Base-by-base conservation (phyloP, 345 rosid species). In the Bretschneidera sinensis region DNA sequence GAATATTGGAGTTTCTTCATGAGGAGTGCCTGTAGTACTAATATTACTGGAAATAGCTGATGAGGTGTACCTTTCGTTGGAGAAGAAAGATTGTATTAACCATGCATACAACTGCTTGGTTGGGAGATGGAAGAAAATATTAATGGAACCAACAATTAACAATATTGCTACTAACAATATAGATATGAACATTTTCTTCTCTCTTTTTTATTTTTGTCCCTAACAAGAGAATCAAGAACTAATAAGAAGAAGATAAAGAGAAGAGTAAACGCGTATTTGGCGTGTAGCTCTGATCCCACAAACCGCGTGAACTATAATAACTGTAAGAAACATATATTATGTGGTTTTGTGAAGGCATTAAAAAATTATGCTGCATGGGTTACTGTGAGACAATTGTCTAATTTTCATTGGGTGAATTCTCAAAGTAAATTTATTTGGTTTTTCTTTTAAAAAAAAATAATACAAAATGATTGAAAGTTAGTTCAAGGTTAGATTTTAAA, bases 251-350 rank as follows among this genome's bases (percentile, higher is more conserved):
- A 33, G 51, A 55, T 2, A 48, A 24, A 48, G 51, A 18, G 34
- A 13, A 50, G 58, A 69, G 59, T 60, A 16, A 17, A 75, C 76
- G 82, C 78, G 68, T 35, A 11, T 80, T 72, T 24, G 64, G 58
- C 45, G 45, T 64, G 62, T 1, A 17, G 24, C 17, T 63, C 39
- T 16, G 69, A 63, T 55, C 85, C 85, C 81, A 77, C 81, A 80
- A 80, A 80, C 75, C 85, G 85, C 85, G 85, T 80, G 59, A 67
- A 66, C 24, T 25, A 51, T 51, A 25, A 31, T 48, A 50, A 49
- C 54, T 43, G 51, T 19, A 43, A 49, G 54, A 48, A 53, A 28
- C 22, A 57, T 13, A 28, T n/a, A n/a, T n/a, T n/a, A n/a, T n/a
- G n/a, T n/a, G n/a, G n/a, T n/a, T n/a, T n/a, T n/a, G n/a, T 28